Conservation (phyloP, 2,329 filamentous ascomycete species). For the Rutstroemia sp. region DNA sequence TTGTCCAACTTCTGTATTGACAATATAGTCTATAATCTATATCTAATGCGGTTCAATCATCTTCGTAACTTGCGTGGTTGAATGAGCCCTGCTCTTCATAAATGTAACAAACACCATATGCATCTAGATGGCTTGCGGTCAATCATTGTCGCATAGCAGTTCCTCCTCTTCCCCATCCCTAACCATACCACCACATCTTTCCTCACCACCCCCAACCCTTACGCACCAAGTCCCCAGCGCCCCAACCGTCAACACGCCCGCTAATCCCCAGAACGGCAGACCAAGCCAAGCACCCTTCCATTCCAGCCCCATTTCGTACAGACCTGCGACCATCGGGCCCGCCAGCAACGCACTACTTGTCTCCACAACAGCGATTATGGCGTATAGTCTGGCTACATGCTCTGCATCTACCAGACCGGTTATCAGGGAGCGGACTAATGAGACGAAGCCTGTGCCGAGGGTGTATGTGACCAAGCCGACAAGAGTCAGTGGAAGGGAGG, state of each 20-base stretch:
- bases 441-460: conserved; percentile 21
- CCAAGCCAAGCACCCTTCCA: conserved; percentile 18
- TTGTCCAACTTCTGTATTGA: no score
- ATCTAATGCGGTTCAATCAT: no score
- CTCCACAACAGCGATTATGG: conserved; percentile 23
- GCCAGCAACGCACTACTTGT: conserved; percentile 18
- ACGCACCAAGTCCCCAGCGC: background rate
- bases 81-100: background rate
- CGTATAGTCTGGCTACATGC: conserved; percentile 24
- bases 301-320: conserved; percentile 22
- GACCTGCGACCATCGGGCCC: conserved; percentile 18
- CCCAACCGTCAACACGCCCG: background rate
- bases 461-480: conserved; percentile 21
- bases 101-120: background rate
- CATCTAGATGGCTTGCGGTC: background rate
- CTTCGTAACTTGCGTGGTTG: no score
- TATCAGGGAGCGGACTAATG: conserved; percentile 19
- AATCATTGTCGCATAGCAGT: background rate
- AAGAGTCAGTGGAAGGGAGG: conserved; percentile 19
- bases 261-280: conserved; percentile 22
- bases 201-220: background rate
- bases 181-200: background rate
- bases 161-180: background rate
- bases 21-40: no score
- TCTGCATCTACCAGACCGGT: conserved; percentile 22